Evolutionary conservation across 306 rosid genomes (phyloP).

Genomic region (Vigna mungo): DNA sequence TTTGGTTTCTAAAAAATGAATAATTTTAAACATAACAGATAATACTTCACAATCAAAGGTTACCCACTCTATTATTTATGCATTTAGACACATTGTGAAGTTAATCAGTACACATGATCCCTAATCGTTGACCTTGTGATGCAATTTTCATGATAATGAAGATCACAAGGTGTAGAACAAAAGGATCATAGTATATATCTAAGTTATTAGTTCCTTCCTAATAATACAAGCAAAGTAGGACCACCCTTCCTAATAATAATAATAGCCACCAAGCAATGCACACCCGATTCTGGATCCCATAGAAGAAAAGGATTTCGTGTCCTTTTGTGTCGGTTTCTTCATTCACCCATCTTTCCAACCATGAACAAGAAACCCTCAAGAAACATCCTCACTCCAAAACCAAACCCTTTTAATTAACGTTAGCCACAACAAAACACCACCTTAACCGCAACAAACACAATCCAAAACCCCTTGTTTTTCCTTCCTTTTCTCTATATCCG

Average conservation of each 20-base stretch:
- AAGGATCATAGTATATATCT: neutral
- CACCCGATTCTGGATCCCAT: slow-evolving; percentile 38
- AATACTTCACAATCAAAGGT: neutral
- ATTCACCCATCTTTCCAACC: neutral
- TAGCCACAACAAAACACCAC: neutral
- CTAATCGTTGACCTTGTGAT: slow-evolving; percentile 22
- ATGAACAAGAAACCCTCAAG: slow-evolving; percentile 52
- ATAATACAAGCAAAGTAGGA: slow-evolving; percentile 43
- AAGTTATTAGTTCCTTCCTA: neutral
- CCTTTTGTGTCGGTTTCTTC: slow-evolving; percentile 63
- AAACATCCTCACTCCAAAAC: slow-evolving; percentile 40
- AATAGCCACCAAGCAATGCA: slow-evolving; percentile 38
- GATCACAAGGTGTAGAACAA: neutral
- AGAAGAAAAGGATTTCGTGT: slow-evolving; percentile 63
- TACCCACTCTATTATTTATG: neutral
- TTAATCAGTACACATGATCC: neutral
- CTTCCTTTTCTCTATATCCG: neutral
- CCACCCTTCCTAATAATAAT: slow-evolving; percentile 40
- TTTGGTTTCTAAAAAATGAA: too few species aligned
- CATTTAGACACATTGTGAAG: neutral
- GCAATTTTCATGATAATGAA: neutral
- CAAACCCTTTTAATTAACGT: slow-evolving; percentile 19
- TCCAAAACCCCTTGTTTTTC: neutral
- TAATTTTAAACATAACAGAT: neutral
- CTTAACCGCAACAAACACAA: neutral